Base-by-base conservation (phyloP, 2,329 filamentous ascomycete species). In the Exophiala dermatitidis region DNA sequence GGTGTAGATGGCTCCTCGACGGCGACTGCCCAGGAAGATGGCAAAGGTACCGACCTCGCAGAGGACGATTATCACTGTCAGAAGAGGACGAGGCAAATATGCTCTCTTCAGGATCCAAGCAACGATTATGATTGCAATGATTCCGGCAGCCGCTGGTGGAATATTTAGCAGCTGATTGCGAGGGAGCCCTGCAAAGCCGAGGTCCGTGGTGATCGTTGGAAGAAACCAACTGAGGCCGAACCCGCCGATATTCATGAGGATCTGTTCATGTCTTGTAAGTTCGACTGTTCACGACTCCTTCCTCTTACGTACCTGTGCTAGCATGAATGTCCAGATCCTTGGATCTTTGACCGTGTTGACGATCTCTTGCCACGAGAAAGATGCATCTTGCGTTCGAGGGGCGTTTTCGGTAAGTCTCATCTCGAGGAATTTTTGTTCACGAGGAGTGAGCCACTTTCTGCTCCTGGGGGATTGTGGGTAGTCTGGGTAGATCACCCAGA, bases 91-190 rank as follows among this genome's bases (percentile, higher is more conserved):
- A 1, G 74, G 74, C 0, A 76, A 63, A 1, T 66, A 64, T 2
- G 67, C 71, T 34, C 70, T 71, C 55, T 76, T 72, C 4, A 73
- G 71, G 5, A 71, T 68, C 33, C 72, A 62, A 1, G 74, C 74
- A 6, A 34, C 33, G 6, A 34, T 10, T 0, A 71, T 72, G 1
- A 68, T 57, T 3, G 65, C 69, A 47, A 75, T 77, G 37, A 76
- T 65, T 1, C 69, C 68, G 6, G 72, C 63, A 9, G 73, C 64
- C 0, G 74, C 70, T 28, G 73, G 72, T 1, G 74, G 74, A 9
- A 78, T 68, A 55, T 77, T 78, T 43, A 78, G 71, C 0, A 78
- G 68, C 56, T 78, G 75, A 12, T 69, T 74, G 33, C 2, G 5
- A 38, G 12, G 4, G 3, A 8, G 37, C 54, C n/a, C 37, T 44